These are phyloP conservation scores for Mallotus nudiflorus DNA, from an alignment of 345 rosid genomes.

Conservation along the genomic window DNA sequence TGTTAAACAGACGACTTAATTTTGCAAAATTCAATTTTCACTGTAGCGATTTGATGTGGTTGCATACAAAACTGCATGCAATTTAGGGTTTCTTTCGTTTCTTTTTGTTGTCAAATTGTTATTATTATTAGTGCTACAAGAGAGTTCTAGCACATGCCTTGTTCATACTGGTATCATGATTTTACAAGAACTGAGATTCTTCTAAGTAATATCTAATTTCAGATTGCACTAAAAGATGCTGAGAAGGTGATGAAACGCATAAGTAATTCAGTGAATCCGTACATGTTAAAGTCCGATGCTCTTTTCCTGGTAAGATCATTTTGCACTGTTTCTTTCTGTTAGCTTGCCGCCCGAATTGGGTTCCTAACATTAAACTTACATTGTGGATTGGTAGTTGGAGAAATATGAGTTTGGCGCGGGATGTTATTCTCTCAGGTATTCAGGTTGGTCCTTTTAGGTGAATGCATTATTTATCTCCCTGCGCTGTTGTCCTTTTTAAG, in stretches of 20 bases:
- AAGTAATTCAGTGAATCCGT: conserved; percentile 54
- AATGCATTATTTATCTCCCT: conserved; percentile 18
- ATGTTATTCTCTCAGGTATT: conserved; percentile 76
- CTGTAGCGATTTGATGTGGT: too few relatives aligned
- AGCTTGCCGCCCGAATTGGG: neutral
- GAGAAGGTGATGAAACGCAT: conserved; percentile 64
- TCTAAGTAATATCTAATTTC: conserved; percentile 31
- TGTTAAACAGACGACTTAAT: too few relatives aligned
- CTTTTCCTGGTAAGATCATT: conserved; percentile 62
- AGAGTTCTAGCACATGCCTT: too few relatives aligned
- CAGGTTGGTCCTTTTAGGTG: conserved; percentile 92
- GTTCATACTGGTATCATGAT: too few relatives aligned
- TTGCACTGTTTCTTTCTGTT: neutral
- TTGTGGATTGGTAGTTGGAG: conserved; percentile 63
- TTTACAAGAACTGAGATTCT: too few relatives aligned
- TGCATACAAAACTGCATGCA: too few relatives aligned
- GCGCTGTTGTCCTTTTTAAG: neutral
- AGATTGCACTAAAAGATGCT: conserved; percentile 96
- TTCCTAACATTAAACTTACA: conserved; percentile 10
- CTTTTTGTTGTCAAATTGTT: too few relatives aligned
- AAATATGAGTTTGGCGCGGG: conserved; percentile 78
- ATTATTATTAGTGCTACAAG: too few relatives aligned
- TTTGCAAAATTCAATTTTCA: too few relatives aligned
- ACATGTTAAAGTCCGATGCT: conserved; percentile 63
- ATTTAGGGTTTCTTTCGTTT: too few relatives aligned